phyloP scores from a whole-genome alignment of 2,329 filamentous ascomycete genomes.

The Plectosphaerella plurivora region DNA sequence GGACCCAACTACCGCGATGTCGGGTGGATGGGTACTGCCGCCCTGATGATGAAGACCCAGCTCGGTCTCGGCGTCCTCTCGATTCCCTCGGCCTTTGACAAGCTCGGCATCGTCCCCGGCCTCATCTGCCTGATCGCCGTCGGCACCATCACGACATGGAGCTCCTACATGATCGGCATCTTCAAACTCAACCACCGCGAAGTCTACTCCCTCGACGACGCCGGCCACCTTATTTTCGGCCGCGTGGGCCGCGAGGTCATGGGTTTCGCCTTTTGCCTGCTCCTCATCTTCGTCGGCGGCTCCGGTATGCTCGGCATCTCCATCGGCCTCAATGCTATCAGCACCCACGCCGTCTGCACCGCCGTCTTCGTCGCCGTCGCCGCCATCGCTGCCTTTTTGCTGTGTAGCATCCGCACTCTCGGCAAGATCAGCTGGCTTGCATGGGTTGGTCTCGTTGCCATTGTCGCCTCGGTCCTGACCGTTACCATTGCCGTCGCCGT shows the following conservation, averaged over 20 bases:
- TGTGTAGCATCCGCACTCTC: slow-evolving; percentile 26
- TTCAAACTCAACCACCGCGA: slow-evolving; percentile 45
- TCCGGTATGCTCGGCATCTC: slow-evolving; percentile 35
- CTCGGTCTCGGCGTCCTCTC: slow-evolving; percentile 41
- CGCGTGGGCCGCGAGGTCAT: slow-evolving; percentile 36
- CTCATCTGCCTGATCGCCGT: slow-evolving; percentile 35
- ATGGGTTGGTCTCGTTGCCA: slow-evolving; percentile 21
- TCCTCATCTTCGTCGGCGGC: slow-evolving; percentile 22
- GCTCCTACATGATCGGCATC: slow-evolving; percentile 38
- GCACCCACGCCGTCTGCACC: slow-evolving; percentile 30
- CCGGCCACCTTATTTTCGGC: slow-evolving; percentile 42
- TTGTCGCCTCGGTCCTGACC: slow-evolving; percentile 18
- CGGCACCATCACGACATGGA: slow-evolving; percentile 40
- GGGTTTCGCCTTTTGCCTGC: slow-evolving; percentile 26
- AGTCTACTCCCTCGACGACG: slow-evolving; percentile 49
- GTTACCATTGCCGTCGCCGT: slow-evolving; percentile 23
- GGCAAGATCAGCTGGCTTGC: slow-evolving; percentile 26
- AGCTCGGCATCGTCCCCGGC: slow-evolving; percentile 41
- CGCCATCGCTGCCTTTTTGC: slow-evolving; percentile 18
- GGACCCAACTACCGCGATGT: slow-evolving; percentile 28
- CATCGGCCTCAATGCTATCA: slow-evolving; percentile 33
- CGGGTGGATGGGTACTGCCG: slow-evolving; percentile 35
- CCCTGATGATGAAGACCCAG: slow-evolving; percentile 39
- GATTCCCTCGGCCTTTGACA: slow-evolving; percentile 38
- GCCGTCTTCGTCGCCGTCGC: slow-evolving; percentile 33